Evolutionary conservation across 23 red algal species (phyloP).

Genomic region (Gracilaria domingensis): DNA sequence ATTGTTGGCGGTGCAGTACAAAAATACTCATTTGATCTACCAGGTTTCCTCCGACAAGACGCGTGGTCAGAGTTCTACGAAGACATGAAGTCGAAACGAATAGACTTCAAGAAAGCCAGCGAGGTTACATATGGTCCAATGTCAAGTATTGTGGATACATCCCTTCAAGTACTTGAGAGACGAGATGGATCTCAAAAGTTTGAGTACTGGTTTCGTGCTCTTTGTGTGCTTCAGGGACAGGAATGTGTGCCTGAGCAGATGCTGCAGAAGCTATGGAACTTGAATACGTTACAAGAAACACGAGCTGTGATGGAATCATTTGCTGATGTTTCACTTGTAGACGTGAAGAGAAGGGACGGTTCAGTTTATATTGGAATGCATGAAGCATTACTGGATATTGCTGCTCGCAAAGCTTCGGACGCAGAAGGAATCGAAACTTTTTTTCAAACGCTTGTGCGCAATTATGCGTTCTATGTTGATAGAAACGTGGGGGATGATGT

Average conservation of each 20-base stretch:
- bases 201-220: not conserved
- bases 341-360: not conserved
- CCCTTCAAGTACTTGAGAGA: constrained; percentile 9
- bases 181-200: not conserved
- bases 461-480: not conserved
- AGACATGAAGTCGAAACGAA: not conserved
- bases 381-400: not conserved
- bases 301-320: not conserved
- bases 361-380: not conserved
- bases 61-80: not conserved
- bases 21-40: not conserved
- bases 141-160: not conserved
- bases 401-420: not conserved
- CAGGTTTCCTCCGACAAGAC: not conserved
- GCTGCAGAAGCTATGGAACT: constrained; percentile 27
- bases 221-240: constrained; percentile 7
- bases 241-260: constrained; percentile 5
- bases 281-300: not conserved
- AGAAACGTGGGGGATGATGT: not conserved
- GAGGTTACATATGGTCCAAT: not conserved
- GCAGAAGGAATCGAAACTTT: not conserved
- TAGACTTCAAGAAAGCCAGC: not conserved
- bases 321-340: not conserved
- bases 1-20: not conserved
- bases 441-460: not conserved